Evolutionary conservation across 176 grass and related monocot species (phyloP), one percentile per base, ranked within the genome.

Genomic region (Avena insularis): DNA sequence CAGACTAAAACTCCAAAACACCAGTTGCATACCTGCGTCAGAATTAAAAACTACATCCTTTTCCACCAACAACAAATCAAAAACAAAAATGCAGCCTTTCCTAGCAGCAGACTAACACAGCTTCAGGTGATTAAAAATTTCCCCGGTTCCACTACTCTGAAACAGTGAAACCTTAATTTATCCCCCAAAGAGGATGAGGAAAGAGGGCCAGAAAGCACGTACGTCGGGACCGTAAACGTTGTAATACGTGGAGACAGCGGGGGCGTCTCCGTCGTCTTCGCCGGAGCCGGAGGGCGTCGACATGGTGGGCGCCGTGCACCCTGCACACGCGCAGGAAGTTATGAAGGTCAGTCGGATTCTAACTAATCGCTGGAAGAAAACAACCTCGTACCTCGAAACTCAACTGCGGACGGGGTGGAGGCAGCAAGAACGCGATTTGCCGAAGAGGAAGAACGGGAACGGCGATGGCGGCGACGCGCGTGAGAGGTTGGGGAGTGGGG

Each of bases 191-290:
- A 2, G 0, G 21, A 23, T 9, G 62, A 9, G 11, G 33, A 23
- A 19, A 36, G 58, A 38, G 1, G 43, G 15, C 21, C 38, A 78
- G 35, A 80, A 23, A 79, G 78, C 12, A 67, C 81, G 16, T 83
- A 95, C 93, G 20, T 95, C 86, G 16, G 77, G 73, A 2, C 94
- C 94, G 54, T 94, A 94, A 17, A 98, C 54, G 20, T 90, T 83
- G 87, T 88, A 94, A 71, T 94, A 93, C 12, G 87, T 56, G 60
- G 49, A 71, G 64, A 78, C 63, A 17, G 59, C 67, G 33, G 17
- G 36, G 15, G 16, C 4, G 23, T 9, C 25, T 27, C 71, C 71
- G 71, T 75, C 21, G 8, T 13, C 48, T 54, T 12, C 38, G n/a
- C 68, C 77, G 77, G 13, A 45, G 27, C 74, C 74, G 23, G 88